Evolutionary conservation across 345 rosid species (phyloP).

Genomic region (Aegle marmelos): DNA sequence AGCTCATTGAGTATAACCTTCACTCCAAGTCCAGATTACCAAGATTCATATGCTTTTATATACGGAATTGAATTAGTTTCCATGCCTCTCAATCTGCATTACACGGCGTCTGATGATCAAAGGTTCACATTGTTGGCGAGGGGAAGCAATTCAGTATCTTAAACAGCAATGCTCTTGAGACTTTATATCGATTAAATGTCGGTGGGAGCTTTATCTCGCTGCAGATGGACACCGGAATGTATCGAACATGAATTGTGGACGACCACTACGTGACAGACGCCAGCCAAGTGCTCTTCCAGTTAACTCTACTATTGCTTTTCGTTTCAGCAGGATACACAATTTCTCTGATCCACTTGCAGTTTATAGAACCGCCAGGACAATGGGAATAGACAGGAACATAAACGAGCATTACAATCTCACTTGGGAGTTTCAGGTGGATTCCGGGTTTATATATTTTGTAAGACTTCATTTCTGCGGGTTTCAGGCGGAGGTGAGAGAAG

Average conservation of each 20-base stretch:
- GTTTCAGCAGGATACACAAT: neutral
- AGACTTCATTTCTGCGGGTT: conserved; percentile 54
- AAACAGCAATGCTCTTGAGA: conserved; percentile 21
- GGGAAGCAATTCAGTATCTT: neutral
- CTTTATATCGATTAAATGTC: conserved; percentile 27
- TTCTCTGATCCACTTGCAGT: conserved; percentile 35
- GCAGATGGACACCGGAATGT: conserved; percentile 23
- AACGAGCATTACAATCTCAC: conserved; percentile 32
- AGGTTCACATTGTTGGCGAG: neutral
- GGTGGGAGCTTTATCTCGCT: neutral
- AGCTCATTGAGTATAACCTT: neutral
- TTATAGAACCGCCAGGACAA: conserved; percentile 28
- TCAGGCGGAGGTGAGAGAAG: neutral
- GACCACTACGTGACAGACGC: neutral
- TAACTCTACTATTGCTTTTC: neutral
- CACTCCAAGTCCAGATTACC: conserved; percentile 1
- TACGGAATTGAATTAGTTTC: conserved; percentile 1
- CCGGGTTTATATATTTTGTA: conserved; percentile 35
- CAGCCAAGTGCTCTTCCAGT: rapidly evolving
- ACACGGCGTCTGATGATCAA: neutral
- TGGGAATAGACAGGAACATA: conserved; percentile 15
- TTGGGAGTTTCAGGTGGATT: conserved; percentile 41
- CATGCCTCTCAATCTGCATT: conserved; percentile 1
- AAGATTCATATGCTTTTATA: neutral
- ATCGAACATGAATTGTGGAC: conserved; percentile 27